Percentiles rank a stretch among this genome's conserved stretches.
Conservation (phyloP, 306 rosid genomes). For the Sicyos baderoa region DNA sequence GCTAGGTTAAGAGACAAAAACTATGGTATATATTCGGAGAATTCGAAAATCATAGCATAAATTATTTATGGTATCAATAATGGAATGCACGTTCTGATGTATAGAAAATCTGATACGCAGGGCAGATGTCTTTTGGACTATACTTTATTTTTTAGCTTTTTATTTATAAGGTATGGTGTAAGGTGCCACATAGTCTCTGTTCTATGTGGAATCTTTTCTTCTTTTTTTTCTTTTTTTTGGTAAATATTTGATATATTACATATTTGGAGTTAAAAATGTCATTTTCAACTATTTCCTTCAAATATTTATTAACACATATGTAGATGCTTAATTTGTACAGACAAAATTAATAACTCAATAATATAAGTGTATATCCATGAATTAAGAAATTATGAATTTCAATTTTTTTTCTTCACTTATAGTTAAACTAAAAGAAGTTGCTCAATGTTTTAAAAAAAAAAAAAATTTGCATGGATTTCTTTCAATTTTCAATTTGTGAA, state of each 20-base stretch:
- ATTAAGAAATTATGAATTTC: too few relatives aligned
- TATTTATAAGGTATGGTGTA: constrained; percentile 13
- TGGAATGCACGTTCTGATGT: constrained; percentile 18
- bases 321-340: too few relatives aligned
- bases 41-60: neutral
- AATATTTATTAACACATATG: too few relatives aligned
- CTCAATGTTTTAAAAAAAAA: too few relatives aligned
- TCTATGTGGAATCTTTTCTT: constrained; percentile 9
- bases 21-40: constrained; percentile 1
- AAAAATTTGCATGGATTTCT: too few relatives aligned
- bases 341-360: too few relatives aligned
- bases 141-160: constrained; percentile 12
- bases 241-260: neutral
- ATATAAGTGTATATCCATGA: too few relatives aligned
- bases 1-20: neutral
- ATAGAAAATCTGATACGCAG: constrained; percentile 18
- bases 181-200: neutral
- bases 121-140: constrained; percentile 17
- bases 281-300: neutral
- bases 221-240: neutral
- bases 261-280: neutral
- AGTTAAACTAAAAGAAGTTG: too few relatives aligned
- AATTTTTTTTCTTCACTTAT: too few relatives aligned
- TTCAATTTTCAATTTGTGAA: too few relatives aligned
- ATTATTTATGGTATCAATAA: constrained; percentile 9